A percentile compares a stretch with the other conserved stretches of the same genome.
Evolutionary conservation across 208 protist species (phyloP).

Genomic region (Angomonas ambiguus): DNA sequence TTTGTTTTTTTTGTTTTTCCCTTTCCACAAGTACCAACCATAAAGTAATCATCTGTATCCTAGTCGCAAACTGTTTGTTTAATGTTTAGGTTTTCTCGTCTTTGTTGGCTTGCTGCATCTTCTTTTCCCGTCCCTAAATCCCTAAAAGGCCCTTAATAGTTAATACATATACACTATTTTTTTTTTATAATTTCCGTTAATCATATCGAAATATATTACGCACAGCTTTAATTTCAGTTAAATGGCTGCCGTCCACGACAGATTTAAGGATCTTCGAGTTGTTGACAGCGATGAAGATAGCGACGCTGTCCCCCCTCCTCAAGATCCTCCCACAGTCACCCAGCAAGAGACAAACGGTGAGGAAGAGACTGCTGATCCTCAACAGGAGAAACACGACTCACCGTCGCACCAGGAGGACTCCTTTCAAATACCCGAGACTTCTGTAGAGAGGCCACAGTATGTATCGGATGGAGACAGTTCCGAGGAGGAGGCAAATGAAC

Average conservation of each 20-base stretch:
- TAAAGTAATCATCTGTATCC: background rate
- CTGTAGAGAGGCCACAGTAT: background rate
- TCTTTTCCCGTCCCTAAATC: too few species aligned
- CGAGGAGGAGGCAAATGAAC: background rate
- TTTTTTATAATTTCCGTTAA: background rate
- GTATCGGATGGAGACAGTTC: conserved; percentile 3
- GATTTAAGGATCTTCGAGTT: background rate
- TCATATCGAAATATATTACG: too few species aligned
- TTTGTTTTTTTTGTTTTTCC: conserved; percentile 7
- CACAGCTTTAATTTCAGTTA: background rate
- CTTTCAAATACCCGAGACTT: background rate
- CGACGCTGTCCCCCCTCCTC: background rate
- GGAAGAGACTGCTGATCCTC: background rate
- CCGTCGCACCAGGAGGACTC: background rate
- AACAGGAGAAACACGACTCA: background rate
- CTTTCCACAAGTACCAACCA: background rate
- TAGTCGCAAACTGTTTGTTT: background rate
- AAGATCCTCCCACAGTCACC: background rate
- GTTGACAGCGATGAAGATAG: conserved; percentile 9
- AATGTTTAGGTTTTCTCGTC: too few species aligned
- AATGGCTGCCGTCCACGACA: conserved; percentile 5
- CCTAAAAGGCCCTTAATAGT: too few species aligned
- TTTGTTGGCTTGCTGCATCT: too few species aligned
- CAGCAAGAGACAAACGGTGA: background rate
- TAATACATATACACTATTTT: too few species aligned